A percentile compares a stretch with the other conserved stretches of the same genome.
Conservation (phyloP, 202 grass and related monocot genomes). For the Elaeis oleifera region DNA sequence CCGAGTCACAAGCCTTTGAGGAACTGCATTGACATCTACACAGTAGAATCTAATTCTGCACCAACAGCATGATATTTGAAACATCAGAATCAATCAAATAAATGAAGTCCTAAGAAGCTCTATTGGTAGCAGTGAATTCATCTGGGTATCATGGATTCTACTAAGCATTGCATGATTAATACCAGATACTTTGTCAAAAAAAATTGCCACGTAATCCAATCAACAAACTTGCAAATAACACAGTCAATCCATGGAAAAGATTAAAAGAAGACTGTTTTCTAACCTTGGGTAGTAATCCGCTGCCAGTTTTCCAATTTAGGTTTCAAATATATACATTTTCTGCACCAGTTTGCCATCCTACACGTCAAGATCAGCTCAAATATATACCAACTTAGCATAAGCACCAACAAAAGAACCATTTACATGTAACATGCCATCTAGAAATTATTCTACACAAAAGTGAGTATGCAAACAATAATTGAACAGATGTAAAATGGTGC, state of each 20-base stretch:
- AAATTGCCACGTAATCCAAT: too few species aligned
- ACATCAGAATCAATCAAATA: not conserved
- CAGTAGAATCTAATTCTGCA: constrained; percentile 74
- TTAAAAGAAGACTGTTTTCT: constrained; percentile 8
- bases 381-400: not conserved
- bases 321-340: constrained; percentile 99
- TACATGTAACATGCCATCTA: not conserved
- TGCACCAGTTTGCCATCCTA: constrained; percentile 95
- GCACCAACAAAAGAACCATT: not conserved
- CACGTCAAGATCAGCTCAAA: constrained; percentile 9
- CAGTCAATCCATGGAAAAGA: too few species aligned
- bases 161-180: too few species aligned
- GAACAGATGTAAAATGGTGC: not conserved
- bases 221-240: too few species aligned
- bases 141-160: too few species aligned
- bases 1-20: constrained; percentile 68
- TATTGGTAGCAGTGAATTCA: too few species aligned
- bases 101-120: too few species aligned
- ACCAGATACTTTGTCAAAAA: too few species aligned
- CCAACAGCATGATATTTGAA: not conserved
- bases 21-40: constrained; percentile 80
- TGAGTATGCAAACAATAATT: not conserved
- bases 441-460: not conserved
- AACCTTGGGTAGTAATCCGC: constrained; percentile 85
- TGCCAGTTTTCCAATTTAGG: constrained; percentile 90